A percentile compares a stretch with the other conserved stretches of the same genome.
phyloP scores from a whole-genome alignment of 208 protist species.

The Strigomonas culicis region DNA sequence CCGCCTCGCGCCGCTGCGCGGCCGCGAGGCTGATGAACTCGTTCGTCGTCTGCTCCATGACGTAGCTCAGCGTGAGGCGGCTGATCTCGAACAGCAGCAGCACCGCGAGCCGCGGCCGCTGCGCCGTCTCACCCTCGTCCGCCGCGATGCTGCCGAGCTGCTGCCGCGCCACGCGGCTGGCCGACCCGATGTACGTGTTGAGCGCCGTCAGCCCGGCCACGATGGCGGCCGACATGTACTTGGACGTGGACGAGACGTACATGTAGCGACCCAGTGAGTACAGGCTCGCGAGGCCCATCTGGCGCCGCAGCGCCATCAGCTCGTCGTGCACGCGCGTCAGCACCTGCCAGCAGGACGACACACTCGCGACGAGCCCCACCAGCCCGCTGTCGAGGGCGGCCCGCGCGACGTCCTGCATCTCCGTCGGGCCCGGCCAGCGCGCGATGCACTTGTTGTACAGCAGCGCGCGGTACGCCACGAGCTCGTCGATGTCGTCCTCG shows the following conservation, averaged over 20 bases:
- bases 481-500: constrained; percentile 18
- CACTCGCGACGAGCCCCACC: constrained; percentile 2
- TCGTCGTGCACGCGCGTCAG: constrained; percentile 13
- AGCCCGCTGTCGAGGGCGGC: not conserved
- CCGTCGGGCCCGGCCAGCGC: constrained; percentile 11
- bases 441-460: constrained; percentile 18
- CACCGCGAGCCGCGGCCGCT: not conserved
- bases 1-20: constrained; percentile 35
- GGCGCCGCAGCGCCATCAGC: constrained; percentile 1
- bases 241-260: constrained; percentile 15
- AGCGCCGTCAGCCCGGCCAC: constrained; percentile 21
- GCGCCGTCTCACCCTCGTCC: not conserved
- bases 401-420: not conserved
- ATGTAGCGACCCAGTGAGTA: constrained; percentile 25
- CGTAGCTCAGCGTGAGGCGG: constrained; percentile 15
- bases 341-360: constrained; percentile 17
- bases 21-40: constrained; percentile 42
- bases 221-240: constrained; percentile 17
- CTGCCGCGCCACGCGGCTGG: constrained; percentile 12
- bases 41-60: constrained; percentile 16
- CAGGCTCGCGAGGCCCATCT: constrained; percentile 16
- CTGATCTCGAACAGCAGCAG: constrained; percentile 25
- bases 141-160: not conserved
- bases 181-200: constrained; percentile 15
- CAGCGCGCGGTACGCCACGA: constrained; percentile 14